These are phyloP conservation scores for Rhododendron williamsianum DNA, from an alignment of 148 eudicot species.

Conservation along the genomic window DNA sequence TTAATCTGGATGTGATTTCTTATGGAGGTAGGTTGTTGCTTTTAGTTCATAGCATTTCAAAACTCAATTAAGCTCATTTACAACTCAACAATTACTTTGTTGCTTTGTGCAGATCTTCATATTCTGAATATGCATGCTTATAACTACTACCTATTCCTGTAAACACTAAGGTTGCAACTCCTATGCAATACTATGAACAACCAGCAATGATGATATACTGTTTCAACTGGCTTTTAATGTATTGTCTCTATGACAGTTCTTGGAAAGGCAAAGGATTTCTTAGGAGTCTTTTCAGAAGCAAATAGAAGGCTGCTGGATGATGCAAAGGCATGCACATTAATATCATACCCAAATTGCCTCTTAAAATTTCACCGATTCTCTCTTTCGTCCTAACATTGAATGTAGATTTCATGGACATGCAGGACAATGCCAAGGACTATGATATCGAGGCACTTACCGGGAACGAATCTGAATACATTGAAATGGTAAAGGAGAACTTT, in stretches of 20 bases:
- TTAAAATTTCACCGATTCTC: background rate
- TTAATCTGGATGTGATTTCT: too few relatives aligned
- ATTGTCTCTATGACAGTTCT: constrained; percentile 39
- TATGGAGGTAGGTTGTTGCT: too few relatives aligned
- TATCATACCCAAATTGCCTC: background rate
- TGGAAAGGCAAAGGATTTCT: constrained; percentile 62
- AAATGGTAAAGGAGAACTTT: constrained; percentile 49
- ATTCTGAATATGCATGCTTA: too few relatives aligned
- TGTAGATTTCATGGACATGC: constrained; percentile 10
- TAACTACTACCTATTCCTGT: background rate
- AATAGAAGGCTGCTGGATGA: constrained; percentile 57
- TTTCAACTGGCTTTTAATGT: background rate
- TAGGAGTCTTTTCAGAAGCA: constrained; percentile 73
- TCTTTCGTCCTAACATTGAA: background rate
- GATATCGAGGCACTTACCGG: constrained; percentile 75
- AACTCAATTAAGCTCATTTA: too few relatives aligned
- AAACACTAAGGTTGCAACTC: background rate
- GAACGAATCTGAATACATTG: constrained; percentile 70
- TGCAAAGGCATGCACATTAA: constrained; percentile 46
- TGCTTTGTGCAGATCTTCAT: too few relatives aligned
- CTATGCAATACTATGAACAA: background rate
- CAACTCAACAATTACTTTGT: too few relatives aligned
- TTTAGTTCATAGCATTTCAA: too few relatives aligned
- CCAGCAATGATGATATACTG: background rate
- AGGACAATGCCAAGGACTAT: constrained; percentile 62